Percentiles rank a stretch among this genome's conserved stretches.
Evolutionary conservation across 129 eudicot genomes (phyloP).

Genomic region (Cynara cardunculus): DNA sequence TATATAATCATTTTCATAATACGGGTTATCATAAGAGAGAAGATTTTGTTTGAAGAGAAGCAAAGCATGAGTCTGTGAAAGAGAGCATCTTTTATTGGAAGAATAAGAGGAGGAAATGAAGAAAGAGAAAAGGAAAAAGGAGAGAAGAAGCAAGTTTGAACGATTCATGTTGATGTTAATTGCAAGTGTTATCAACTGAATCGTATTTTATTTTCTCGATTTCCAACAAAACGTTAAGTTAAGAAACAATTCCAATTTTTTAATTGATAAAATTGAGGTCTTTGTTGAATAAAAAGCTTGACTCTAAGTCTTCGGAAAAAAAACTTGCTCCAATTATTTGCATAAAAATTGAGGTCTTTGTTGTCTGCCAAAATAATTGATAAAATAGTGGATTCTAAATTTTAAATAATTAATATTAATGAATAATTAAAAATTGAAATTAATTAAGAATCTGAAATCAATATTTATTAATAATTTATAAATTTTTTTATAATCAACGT

Average conservation of each 20-base stretch:
- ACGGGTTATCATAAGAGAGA: background rate
- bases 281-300: too few relatives aligned
- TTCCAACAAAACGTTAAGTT: too few relatives aligned
- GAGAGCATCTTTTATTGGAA: background rate
- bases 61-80: background rate
- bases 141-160: too few relatives aligned
- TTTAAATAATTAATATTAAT: background rate
- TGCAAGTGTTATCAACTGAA: background rate
- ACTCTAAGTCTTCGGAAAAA: background rate
- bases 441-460: too few relatives aligned
- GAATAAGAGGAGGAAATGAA: background rate
- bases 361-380: too few relatives aligned
- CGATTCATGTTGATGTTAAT: background rate
- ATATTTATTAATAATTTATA: too few relatives aligned
- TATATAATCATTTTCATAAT: too few relatives aligned
- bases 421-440: too few relatives aligned
- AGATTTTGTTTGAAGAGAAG: background rate
- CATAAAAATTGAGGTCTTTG: background rate
- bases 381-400: background rate
- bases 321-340: background rate
- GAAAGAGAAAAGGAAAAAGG: too few relatives aligned
- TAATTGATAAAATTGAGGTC: too few relatives aligned
- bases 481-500: too few relatives aligned
- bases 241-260: background rate
- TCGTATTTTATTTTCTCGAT: too few relatives aligned